Conservation (phyloP, 495 filamentous ascomycete species). For the Lasiosphaeria hispida region DNA sequence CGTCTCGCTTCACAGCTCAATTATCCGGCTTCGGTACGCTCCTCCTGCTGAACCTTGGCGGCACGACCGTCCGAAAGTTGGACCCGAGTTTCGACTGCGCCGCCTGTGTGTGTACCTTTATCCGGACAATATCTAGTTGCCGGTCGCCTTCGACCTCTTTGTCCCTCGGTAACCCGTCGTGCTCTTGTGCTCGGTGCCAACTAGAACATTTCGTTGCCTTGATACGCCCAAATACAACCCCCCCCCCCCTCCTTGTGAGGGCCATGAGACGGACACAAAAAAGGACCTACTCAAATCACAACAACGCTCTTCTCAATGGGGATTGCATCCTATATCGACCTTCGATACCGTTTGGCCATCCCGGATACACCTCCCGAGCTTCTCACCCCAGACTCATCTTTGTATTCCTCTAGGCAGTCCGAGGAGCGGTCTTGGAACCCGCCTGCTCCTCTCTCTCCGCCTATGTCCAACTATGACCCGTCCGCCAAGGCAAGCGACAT, state of each 20-base stretch:
- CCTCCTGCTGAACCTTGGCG: slow-evolving; percentile 26
- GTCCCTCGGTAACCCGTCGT: slow-evolving; percentile 16
- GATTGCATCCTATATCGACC: slow-evolving; percentile 44
- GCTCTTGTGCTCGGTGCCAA: slow-evolving; percentile 8
- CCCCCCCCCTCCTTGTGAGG: slow-evolving; percentile 12
- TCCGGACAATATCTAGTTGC: slow-evolving; percentile 35
- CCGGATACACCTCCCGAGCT: slow-evolving; percentile 46
- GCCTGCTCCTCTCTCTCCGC: slow-evolving; percentile 41
- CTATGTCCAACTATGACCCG: slow-evolving; percentile 54
- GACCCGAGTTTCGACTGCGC: slow-evolving; percentile 30
- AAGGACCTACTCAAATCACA: slow-evolving; percentile 12
- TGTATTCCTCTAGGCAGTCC: slow-evolving; percentile 35
- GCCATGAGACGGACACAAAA: slow-evolving; percentile 22
- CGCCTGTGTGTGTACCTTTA: slow-evolving; percentile 32
- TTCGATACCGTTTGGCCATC: slow-evolving; percentile 41
- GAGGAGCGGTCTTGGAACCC: slow-evolving; percentile 41
- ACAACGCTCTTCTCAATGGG: slow-evolving; percentile 45
- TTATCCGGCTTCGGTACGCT: slow-evolving; percentile 37
- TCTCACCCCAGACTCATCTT: slow-evolving; percentile 42
- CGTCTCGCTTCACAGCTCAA: slow-evolving; percentile 32
- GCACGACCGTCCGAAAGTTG: slow-evolving; percentile 25
- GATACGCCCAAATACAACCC: background rate
- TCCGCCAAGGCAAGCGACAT: slow-evolving; percentile 41
- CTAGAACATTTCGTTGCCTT: background rate
- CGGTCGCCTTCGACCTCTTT: slow-evolving; percentile 20